A percentile compares a stretch with the other conserved stretches of the same genome.
phyloP scores from a whole-genome alignment of 768 basidiomycete species.

The Tricholoma sp. region DNA sequence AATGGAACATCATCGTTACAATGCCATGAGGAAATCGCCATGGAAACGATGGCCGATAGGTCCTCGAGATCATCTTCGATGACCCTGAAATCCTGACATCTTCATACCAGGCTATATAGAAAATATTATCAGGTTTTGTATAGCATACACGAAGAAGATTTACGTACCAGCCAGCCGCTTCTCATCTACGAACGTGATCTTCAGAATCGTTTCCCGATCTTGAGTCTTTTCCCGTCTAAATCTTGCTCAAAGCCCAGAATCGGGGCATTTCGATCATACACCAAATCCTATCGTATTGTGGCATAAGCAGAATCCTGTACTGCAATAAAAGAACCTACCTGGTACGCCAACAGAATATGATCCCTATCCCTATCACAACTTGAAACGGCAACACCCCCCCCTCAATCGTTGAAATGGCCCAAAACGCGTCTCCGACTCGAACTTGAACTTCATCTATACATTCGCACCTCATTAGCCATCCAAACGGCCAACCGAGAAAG shows the following conservation, averaged over 20 bases:
- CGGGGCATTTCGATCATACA: slow-evolving; percentile 78
- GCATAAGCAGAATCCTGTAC: not conserved
- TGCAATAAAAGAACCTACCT: slow-evolving; percentile 44
- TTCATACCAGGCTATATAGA: no score
- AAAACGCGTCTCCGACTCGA: slow-evolving; percentile 86
- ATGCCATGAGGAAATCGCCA: no score
- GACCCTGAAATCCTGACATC: no score
- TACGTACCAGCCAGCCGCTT: slow-evolving; percentile 65
- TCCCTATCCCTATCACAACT: slow-evolving; percentile 91
- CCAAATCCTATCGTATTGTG: slow-evolving; percentile 61
- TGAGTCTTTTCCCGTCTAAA: slow-evolving; percentile 96
- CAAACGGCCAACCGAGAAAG: not conserved
- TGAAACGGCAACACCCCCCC: slow-evolving; percentile 92
- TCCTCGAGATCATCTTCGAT: no score
- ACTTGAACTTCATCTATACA: slow-evolving; percentile 70
- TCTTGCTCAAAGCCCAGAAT: slow-evolving; percentile 93
- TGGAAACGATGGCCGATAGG: no score
- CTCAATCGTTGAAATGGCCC: slow-evolving; percentile 93
- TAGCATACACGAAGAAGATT: not conserved
- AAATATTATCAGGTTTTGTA: slow-evolving; percentile 1
- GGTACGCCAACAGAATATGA: slow-evolving; percentile 79
- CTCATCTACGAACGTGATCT: slow-evolving; percentile 97
- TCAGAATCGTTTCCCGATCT: slow-evolving; percentile 98
- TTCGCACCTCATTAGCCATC: not conserved
- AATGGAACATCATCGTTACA: no score